Evolutionary conservation across 345 rosid species (phyloP), one percentile per base, ranked within the genome.

Genomic region (Microcos paniculata): DNA sequence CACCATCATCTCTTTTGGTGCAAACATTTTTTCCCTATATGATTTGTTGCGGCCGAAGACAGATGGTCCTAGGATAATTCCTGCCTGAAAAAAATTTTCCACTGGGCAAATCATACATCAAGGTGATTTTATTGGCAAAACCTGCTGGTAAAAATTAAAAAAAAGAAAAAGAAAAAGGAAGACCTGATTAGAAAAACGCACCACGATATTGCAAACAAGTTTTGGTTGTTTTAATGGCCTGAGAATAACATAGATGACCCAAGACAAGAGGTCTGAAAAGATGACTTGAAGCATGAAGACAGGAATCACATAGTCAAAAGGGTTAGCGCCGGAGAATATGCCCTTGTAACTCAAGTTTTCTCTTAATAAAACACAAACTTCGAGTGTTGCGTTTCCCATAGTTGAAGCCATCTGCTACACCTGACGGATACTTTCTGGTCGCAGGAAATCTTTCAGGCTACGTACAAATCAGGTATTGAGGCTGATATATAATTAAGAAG

Each of bases 21-120:
- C 58, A 62, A 74, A 74, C 53, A 74, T 46, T 48, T 4, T 74
- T 11, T 62, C 49, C 70, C 48, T 62, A 40, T 46, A 74, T 48
- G 14, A 14, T 38, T 74, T 14, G 57, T 51, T 48, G 59, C 35
- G 61, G 23, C 70, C 77, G 18, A 74, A 69, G 24, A 74, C 46
- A 1, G 77, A 74, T 8, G 77, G 77, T 62, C 70, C 77, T 30
- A 74, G 43, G 77, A 74, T 62, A 33, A 74, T 4, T 16, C 77
- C 70, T 46, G 70, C 70, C 77, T 74, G 31, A 0, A 57, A 61
- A 59, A 43, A 9, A 58, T 9, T 38, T 1, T n/a, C 42, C 61
- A 70, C 8, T 4, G 14, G 18, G 31, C 10, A 24, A 3, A 61
- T 23, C n/a, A n/a, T n/a, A n/a, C n/a, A n/a, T n/a, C n/a, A n/a